Evolutionary conservation across 169 alveolate species (phyloP).

Genomic region (Plasmodium coatneyi): DNA sequence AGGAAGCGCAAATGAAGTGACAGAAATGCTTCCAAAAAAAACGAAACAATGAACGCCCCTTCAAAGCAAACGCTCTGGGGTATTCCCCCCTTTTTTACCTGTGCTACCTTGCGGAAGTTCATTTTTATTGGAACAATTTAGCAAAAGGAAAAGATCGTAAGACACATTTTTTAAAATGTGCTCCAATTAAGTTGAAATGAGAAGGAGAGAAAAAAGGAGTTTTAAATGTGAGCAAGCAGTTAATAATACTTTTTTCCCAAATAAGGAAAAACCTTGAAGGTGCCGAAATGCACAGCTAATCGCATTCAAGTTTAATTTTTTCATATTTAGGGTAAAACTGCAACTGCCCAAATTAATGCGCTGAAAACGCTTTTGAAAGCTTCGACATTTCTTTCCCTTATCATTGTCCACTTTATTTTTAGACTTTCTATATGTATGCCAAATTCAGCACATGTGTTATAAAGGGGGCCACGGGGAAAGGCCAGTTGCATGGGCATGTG

Average conservation of each 20-base stretch:
- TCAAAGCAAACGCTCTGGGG: neutral
- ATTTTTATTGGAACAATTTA: slow-evolving; percentile 9
- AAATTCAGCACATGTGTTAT: neutral
- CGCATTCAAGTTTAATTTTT: neutral
- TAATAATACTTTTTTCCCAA: slow-evolving; percentile 16
- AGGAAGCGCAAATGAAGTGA: neutral
- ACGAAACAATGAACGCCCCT: neutral
- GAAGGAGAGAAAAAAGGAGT: neutral
- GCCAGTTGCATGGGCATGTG: neutral
- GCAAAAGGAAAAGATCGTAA: neutral
- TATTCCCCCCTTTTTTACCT: neutral
- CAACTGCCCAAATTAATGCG: neutral
- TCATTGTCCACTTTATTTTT: neutral
- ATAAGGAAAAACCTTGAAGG: slow-evolving; percentile 3
- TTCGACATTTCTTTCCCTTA: neutral
- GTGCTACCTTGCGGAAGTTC: slow-evolving; percentile 12
- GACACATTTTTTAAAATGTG: slow-evolving; percentile 5
- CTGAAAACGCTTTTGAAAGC: neutral
- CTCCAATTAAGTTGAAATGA: neutral
- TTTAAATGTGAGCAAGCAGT: neutral
- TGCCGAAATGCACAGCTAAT: neutral
- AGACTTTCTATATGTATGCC: neutral
- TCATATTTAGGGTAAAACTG: neutral
- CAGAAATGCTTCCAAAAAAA: neutral
- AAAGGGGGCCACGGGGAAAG: neutral